phyloP scores from a whole-genome alignment of 768 basidiomycete genomes.

The Pulveroboletus ravenelii region DNA sequence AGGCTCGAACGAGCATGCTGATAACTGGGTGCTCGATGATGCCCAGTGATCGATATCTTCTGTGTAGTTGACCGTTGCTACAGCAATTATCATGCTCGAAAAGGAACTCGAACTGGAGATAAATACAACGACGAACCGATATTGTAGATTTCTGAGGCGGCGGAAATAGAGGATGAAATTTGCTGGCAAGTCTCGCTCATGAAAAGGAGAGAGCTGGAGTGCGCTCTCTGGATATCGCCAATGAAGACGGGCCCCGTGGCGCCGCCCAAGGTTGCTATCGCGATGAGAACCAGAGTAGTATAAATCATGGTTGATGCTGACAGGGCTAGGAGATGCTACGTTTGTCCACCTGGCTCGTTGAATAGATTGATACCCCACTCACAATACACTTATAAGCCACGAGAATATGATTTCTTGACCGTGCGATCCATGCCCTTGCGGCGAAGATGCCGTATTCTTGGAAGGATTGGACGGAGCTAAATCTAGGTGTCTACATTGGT shows the following conservation, averaged over 20 bases:
- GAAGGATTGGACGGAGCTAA: too few species aligned
- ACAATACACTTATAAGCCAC: neutral
- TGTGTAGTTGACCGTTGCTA: constrained; percentile 29
- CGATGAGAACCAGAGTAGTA: neutral
- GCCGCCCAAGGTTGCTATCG: neutral
- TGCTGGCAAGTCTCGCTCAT: neutral
- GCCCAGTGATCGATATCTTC: constrained; percentile 50
- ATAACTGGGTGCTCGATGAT: constrained; percentile 39
- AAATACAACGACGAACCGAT: neutral
- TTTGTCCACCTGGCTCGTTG: too few species aligned
- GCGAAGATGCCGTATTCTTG: too few species aligned
- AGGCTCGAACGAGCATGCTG: constrained; percentile 57
- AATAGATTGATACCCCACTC: neutral
- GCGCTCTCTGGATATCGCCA: neutral
- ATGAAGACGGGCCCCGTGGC: neutral
- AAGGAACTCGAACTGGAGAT: too few species aligned
- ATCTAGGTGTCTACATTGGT: too few species aligned
- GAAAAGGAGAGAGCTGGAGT: neutral
- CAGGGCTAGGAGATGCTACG: too few species aligned
- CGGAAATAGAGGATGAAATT: constrained; percentile 2
- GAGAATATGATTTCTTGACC: neutral
- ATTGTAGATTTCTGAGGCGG: constrained; percentile 2
- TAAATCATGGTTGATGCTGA: neutral
- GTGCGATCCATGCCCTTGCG: too few species aligned
- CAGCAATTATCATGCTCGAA: neutral